These are phyloP conservation scores for Yamadazyma pseudoaaseri DNA, from an alignment of 1,139 yeast species.

Conservation along the genomic window DNA sequence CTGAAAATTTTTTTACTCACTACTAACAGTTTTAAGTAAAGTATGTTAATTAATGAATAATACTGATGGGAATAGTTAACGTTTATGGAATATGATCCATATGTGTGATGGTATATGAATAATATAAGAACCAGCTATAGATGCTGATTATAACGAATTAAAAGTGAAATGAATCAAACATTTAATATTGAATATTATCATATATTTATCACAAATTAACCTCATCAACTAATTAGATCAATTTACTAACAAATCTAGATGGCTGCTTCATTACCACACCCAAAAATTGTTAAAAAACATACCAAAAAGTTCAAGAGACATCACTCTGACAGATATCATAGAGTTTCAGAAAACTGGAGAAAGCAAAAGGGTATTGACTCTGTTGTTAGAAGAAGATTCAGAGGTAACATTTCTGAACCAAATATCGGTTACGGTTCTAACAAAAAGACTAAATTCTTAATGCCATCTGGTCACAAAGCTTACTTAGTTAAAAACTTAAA, in stretches of 20 bases:
- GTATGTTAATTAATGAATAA: slow-evolving; percentile 8
- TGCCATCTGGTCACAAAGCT: slow-evolving; percentile 98
- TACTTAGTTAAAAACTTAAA: slow-evolving; percentile 88
- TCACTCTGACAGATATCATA: slow-evolving; percentile 99
- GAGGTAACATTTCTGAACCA: slow-evolving; percentile 99
- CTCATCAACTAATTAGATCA: not conserved
- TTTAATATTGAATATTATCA: too few relatives aligned
- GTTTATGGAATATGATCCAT: too few relatives aligned
- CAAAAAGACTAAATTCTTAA: slow-evolving; percentile 96
- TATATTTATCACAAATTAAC: too few relatives aligned
- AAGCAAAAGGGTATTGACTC: slow-evolving; percentile 99
- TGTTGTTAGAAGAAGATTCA: slow-evolving; percentile 99
- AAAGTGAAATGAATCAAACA: too few relatives aligned
- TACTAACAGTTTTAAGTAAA: slow-evolving; percentile 10
- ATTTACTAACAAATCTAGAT: slow-evolving; percentile 31
- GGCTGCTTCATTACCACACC: slow-evolving; percentile 99
- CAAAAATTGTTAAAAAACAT: slow-evolving; percentile 99
- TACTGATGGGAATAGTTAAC: too few relatives aligned
- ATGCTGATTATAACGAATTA: too few relatives aligned
- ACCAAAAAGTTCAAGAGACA: slow-evolving; percentile 99
- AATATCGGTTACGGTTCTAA: slow-evolving; percentile 99
- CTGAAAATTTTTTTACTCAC: slow-evolving; percentile 10
- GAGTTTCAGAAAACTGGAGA: slow-evolving; percentile 99
- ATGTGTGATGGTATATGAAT: too few relatives aligned
- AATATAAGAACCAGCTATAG: too few relatives aligned